Evolutionary conservation across 768 basidiomycete species (phyloP).

Genomic region (Mycena rosella): DNA sequence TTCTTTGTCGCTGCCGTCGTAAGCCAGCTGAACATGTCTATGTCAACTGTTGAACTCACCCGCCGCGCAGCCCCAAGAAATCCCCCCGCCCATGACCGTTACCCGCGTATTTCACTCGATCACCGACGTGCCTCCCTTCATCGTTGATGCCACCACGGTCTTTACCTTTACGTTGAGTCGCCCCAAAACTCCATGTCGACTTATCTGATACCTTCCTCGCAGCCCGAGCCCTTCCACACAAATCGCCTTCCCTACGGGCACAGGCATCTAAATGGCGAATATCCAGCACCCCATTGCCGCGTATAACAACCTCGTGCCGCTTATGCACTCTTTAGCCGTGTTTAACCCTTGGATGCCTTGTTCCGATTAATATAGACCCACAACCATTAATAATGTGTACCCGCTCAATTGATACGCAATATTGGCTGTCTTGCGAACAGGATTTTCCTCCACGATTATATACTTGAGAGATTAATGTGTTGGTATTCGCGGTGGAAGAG

Average conservation of each 20-base stretch:
- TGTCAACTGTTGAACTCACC: background rate
- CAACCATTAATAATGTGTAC: no score
- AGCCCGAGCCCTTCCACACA: slow-evolving; percentile 24
- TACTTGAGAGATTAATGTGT: no score
- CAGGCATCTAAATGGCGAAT: background rate
- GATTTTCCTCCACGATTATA: no score
- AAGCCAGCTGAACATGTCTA: background rate
- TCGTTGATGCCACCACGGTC: slow-evolving; percentile 14
- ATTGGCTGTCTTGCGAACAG: no score
- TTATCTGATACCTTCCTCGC: background rate
- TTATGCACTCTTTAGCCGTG: no score
- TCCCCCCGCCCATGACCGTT: slow-evolving; percentile 14
- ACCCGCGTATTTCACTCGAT: slow-evolving; percentile 10
- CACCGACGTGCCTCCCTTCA: slow-evolving; percentile 24
- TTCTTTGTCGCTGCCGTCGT: slow-evolving; percentile 9
- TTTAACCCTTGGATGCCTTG: no score
- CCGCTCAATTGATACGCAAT: no score
- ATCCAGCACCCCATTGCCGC: no score
- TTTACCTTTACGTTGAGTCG: slow-evolving; percentile 23
- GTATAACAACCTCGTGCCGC: no score
- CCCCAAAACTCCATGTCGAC: no score
- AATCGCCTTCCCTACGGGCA: slow-evolving; percentile 14
- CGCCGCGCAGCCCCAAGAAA: slow-evolving; percentile 11
- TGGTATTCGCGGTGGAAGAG: background rate
- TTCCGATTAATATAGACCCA: no score